phyloP scores from a whole-genome alignment of 140 eudicot species.

The Flaveria floridana region DNA sequence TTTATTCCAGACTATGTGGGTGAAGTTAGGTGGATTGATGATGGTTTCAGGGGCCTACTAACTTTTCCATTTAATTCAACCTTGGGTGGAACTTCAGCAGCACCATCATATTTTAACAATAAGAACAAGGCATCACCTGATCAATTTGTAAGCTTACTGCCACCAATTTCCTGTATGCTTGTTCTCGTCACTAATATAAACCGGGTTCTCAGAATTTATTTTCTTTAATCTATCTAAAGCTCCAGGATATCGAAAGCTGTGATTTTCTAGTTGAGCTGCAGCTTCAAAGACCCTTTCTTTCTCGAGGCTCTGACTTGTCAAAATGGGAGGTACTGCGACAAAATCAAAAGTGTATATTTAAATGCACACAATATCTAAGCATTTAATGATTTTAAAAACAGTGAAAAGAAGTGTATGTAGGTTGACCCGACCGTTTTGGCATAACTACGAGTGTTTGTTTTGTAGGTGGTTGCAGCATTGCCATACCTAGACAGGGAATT shows the following conservation, averaged over 20 bases:
- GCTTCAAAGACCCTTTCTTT: constrained; percentile 68
- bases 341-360: background rate
- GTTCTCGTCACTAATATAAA: constrained; percentile 1
- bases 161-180: background rate
- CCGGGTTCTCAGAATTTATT: background rate
- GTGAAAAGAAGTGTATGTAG: constrained; percentile 9
- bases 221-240: constrained; percentile 41
- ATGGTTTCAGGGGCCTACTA: constrained; percentile 88
- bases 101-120: constrained; percentile 84
- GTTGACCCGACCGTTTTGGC: background rate
- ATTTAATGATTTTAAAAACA: background rate
- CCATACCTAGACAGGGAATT: constrained; percentile 86
- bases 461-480: constrained; percentile 85
- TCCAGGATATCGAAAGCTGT: constrained; percentile 66
- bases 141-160: constrained; percentile 67
- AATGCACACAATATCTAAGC: background rate
- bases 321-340: constrained; percentile 76
- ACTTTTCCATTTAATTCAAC: constrained; percentile 89
- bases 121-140: constrained; percentile 80
- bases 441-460: constrained; percentile 16
- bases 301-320: constrained; percentile 76
- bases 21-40: constrained; percentile 91
- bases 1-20: constrained; percentile 77
- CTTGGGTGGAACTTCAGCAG: constrained; percentile 87
- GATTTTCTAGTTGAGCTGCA: constrained; percentile 87